These are phyloP conservation scores for Dillenia suffruticosa DNA, from an alignment of 164 flowering plant genomes.

Conservation along the genomic window DNA sequence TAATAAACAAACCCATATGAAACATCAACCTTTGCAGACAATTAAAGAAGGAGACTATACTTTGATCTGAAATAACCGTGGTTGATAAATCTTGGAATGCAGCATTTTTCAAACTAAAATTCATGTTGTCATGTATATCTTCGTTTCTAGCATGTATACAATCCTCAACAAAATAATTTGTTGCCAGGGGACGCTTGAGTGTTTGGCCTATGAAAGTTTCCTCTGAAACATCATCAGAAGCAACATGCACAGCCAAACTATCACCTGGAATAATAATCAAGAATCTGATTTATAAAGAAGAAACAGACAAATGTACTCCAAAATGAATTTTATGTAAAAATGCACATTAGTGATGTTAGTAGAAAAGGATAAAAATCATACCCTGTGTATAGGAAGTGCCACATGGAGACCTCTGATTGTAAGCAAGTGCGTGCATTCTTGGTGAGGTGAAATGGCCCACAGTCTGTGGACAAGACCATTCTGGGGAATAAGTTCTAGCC, in stretches of 20 bases:
- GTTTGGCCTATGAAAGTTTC: conserved; percentile 72
- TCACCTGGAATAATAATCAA: conserved; percentile 37
- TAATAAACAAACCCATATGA: background rate
- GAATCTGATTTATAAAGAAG: background rate
- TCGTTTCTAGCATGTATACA: conserved; percentile 35
- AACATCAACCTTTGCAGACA: background rate
- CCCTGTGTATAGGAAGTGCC: conserved; percentile 51
- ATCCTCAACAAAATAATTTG: conserved; percentile 34
- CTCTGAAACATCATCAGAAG: conserved; percentile 51
- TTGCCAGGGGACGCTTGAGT: conserved; percentile 40
- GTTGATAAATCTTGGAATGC: conserved; percentile 16
- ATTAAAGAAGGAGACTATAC: conserved; percentile 40
- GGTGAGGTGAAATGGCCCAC: conserved; percentile 42
- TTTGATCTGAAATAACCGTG: conserved; percentile 31
- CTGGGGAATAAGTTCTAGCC: conserved; percentile 38
- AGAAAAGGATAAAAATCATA: conserved; percentile 8
- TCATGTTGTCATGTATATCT: conserved; percentile 20
- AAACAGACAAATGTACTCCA: background rate
- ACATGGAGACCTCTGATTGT: conserved; percentile 48
- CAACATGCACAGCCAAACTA: conserved; percentile 53
- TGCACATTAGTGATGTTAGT: background rate
- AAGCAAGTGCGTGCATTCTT: conserved; percentile 41
- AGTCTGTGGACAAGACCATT: conserved; percentile 41
- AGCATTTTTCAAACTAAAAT: conserved; percentile 19
- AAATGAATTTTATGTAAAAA: no score